Conservation (phyloP, 2,329 filamentous ascomycete genomes). For the Fusarium denticulatum region DNA sequence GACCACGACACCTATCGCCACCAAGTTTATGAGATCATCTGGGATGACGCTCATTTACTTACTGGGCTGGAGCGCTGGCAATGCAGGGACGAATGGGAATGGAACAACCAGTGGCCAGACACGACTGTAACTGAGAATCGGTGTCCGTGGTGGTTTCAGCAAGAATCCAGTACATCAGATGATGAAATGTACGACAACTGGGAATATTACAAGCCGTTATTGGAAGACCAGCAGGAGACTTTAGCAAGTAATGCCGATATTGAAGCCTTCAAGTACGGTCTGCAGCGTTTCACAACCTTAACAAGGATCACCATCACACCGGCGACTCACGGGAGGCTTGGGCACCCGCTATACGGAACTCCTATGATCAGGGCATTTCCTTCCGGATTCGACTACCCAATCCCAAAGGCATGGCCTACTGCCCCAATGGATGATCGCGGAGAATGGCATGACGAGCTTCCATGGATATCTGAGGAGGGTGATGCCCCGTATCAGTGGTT, state of each 20-base stretch:
- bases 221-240: neutral
- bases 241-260: neutral
- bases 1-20: neutral
- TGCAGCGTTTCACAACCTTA: neutral
- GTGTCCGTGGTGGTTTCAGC: neutral
- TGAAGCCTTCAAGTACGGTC: neutral
- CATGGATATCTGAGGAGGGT: neutral
- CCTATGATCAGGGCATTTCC: constrained; percentile 7
- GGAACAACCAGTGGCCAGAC: neutral
- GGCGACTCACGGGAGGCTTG: neutral
- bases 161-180: neutral
- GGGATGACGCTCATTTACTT: neutral
- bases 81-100: too few species aligned
- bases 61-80: neutral
- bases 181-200: neutral
- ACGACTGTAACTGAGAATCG: neutral
- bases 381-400: neutral
- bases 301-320: neutral
- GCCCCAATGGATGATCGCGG: neutral
- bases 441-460: neutral
- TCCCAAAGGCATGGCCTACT: neutral
- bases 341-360: neutral
- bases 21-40: neutral
- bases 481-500: neutral
- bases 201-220: neutral